Evolutionary conservation across 768 basidiomycete species (phyloP), one percentile per base, ranked within the genome.

Genomic region (Mycena haematopus): DNA sequence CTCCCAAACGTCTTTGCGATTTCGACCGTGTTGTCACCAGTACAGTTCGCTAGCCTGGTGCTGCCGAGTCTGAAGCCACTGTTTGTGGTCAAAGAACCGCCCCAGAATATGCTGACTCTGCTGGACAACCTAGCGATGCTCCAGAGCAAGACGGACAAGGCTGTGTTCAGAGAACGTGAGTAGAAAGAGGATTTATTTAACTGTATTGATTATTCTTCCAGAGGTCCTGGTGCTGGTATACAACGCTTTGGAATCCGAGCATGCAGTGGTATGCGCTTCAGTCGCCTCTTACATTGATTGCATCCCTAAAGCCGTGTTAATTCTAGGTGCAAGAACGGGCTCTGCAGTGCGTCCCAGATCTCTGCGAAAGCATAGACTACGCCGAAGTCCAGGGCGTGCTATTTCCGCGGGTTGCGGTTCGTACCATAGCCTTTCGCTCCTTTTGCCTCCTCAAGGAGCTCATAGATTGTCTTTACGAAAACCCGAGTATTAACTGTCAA

Each of bases 181-280:
- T 82, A 21, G 54, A 50, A 21, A 36, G n/a, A 29, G 50, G 4
- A 55, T 63, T 9, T 27, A 50, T 51, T 35, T 54, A 21, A 25
- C 11, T 21, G 42, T 63, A 22, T 42, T 69, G 22, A 70, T 58
- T 38, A 17, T n/a, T 36, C 24, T 19, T 53, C n/a, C 71, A 98
- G 96, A 95, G 79, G 93, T 99, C n/a, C 82, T 99, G 65, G 94
- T 95, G 0, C 81, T 99, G 40, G 92, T 99, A 19, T 99, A 99
- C 73, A 93, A 93, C 72, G 95, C 97, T 1, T 80, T 99, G 52
- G 97, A 98, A 65, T 92, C 93, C n/a, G 97, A 99, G 52, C 95
- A 97, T 77, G 85, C 91, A 1, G 76, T 89, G 56, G 92, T 93
- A 69, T 45, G 52, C 42, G 9, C 22, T 27, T 1, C 46, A 38